Evolutionary conservation across 331 rosid genomes (phyloP), one percentile per base, ranked within the genome.

Genomic region (Pyracantha coccinea): DNA sequence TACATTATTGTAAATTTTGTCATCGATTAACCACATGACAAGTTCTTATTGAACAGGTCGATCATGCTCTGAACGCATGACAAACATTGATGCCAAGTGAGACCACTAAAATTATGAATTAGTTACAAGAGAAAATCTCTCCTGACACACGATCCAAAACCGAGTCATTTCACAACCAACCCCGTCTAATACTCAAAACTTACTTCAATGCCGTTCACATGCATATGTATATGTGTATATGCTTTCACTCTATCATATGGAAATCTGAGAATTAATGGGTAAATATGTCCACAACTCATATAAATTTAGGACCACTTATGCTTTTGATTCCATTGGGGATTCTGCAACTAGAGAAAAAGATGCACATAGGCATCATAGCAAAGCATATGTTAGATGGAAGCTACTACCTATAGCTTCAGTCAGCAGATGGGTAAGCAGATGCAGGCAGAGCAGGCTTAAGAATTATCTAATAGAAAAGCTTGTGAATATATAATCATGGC

Each of bases 401-500:
- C 45, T 24, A 25, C 21, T 19, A 21, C 13, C 31, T 24, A 24
- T 55, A 19, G 47, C 12, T 29, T 54, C 66, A 57, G 35, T 35
- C 15, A 16, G 67, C 55, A 23, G 76, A 33, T 52, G 24, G 57
- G 33, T 3, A 16, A 20, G 15, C n/a, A 66, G 17, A 23, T 28
- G 15, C 20, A 66, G 17, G 24, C 24, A 35, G 10, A 21, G 52
- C 17, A 59, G 62, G 74, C 62, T 50, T 35, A 13, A 69, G 11
- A 69, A 28, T 69, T 15, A 35, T 16, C 17, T 73, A 14, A 27
- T 14, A 41, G 38, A 80, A 54, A 60, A 68, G 80, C 89, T 86
- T 84, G 96, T 83, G 88, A 78, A 60, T 64, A 62, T 14, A 80
- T 78, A 82, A 89, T 89, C 87, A 85, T 86, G 85, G 78, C 64